phyloP scores from a whole-genome alignment of 768 basidiomycete species.

The Russula emetica region DNA sequence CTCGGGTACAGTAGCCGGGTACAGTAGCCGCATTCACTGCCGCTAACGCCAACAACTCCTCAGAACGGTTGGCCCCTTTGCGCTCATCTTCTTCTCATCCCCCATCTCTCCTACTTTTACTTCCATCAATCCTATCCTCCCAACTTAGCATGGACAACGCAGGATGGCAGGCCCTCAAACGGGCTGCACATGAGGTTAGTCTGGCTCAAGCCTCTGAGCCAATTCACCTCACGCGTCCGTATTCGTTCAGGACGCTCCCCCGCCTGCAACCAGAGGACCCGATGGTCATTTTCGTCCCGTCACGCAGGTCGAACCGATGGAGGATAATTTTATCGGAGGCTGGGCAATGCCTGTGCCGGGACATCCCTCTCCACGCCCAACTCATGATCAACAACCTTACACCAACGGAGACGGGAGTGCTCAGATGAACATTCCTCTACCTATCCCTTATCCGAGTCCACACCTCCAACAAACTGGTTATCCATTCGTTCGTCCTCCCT shows the following conservation, averaged over 20 bases:
- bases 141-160: slow-evolving; percentile 57
- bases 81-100: not conserved
- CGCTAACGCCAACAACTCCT: too few relatives aligned
- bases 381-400: slow-evolving; percentile 50
- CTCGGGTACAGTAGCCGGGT: too few relatives aligned
- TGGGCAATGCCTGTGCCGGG: slow-evolving; percentile 38
- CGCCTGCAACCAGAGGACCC: slow-evolving; percentile 38
- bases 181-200: slow-evolving; percentile 47
- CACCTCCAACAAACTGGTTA: slow-evolving; percentile 19
- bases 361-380: slow-evolving; percentile 40
- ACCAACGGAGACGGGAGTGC: slow-evolving; percentile 32
- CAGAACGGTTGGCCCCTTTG: not conserved
- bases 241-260: slow-evolving; percentile 29
- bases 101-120: too few relatives aligned
- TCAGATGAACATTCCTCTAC: not conserved
- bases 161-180: slow-evolving; percentile 70
- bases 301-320: slow-evolving; percentile 57
- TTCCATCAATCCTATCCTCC: not conserved
- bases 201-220: not conserved
- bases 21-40: too few relatives aligned
- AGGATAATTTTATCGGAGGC: slow-evolving; percentile 58
- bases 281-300: slow-evolving; percentile 53
- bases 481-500: slow-evolving; percentile 5
- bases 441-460: not conserved
- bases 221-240: not conserved